Conservation (phyloP, 2,329 filamentous ascomycete genomes). For the Ophiostoma sp. region DNA sequence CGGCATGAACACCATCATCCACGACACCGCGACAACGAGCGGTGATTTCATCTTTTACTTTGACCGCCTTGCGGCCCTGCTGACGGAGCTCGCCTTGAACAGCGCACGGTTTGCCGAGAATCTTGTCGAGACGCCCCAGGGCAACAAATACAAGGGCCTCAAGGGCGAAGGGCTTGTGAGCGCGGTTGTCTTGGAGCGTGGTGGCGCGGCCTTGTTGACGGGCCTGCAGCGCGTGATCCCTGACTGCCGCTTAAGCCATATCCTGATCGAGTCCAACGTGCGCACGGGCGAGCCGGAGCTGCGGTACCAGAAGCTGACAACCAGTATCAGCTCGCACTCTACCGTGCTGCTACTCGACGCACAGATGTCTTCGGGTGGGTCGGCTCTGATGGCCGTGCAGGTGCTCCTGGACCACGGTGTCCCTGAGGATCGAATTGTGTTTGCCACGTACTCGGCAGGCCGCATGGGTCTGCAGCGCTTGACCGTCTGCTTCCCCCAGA, state of each 20-base stretch:
- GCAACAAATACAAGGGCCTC: conserved; percentile 65
- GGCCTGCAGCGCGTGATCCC: conserved; percentile 86
- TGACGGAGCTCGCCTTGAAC: conserved; percentile 79
- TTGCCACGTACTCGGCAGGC: conserved; percentile 89
- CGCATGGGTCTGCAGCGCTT: conserved; percentile 77
- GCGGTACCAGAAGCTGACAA: conserved; percentile 77
- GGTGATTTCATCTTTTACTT: conserved; percentile 99
- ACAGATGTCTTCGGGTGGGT: conserved; percentile 88
- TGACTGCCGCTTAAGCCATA: conserved; percentile 80
- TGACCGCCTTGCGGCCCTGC: conserved; percentile 75
- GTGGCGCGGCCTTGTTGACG: conserved; percentile 81
- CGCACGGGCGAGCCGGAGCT: conserved; percentile 85
- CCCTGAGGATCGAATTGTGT: conserved; percentile 73
- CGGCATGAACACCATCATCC: conserved; percentile 86
- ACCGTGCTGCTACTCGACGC: conserved; percentile 77
- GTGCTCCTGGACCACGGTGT: conserved; percentile 95
- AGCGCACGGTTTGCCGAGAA: conserved; percentile 63
- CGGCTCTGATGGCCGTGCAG: conserved; percentile 85
- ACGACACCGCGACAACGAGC: conserved; percentile 68
- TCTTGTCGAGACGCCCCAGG: conserved; percentile 65
- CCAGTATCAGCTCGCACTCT: conserved; percentile 66
- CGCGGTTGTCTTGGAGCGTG: conserved; percentile 82
- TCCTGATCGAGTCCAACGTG: conserved; percentile 85
- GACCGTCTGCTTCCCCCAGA: conserved; percentile 79
- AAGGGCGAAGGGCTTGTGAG: conserved; percentile 66